Evolutionary conservation across 139 green algal species (phyloP).

Genomic region (Zygnema cylindricum): DNA sequence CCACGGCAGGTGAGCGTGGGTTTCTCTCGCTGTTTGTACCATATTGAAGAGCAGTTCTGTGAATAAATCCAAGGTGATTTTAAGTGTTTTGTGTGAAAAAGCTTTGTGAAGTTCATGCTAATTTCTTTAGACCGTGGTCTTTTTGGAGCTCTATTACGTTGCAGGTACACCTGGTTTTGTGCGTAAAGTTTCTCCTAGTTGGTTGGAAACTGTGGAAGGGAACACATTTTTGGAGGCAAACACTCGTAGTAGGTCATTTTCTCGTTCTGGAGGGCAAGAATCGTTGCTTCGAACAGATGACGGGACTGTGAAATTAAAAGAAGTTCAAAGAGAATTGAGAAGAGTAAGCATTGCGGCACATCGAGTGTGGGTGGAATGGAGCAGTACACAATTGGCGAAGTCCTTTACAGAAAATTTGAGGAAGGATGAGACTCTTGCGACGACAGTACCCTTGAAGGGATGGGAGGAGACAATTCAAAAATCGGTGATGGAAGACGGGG

Average conservation of each 20-base stretch:
- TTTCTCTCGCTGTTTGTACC: no score
- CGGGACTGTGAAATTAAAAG: not conserved
- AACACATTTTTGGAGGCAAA: not conserved
- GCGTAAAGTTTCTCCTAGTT: not conserved
- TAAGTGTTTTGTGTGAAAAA: no score
- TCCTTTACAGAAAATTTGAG: slow-evolving; percentile 17
- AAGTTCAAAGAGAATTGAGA: slow-evolving; percentile 36
- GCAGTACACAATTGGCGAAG: slow-evolving; percentile 52
- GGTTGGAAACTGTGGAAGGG: not conserved
- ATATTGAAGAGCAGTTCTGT: no score
- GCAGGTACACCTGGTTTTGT: not conserved
- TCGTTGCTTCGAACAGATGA: not conserved
- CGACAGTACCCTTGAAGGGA: slow-evolving; percentile 51
- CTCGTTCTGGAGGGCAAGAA: not conserved
- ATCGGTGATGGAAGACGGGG: slow-evolving; percentile 27
- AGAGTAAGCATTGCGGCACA: slow-evolving; percentile 62
- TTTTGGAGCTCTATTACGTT: no score
- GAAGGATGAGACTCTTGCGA: slow-evolving; percentile 46
- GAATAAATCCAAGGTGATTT: no score
- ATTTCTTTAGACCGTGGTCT: no score
- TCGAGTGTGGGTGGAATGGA: slow-evolving; percentile 77
- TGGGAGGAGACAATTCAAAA: slow-evolving; percentile 75
- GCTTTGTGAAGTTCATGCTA: no score
- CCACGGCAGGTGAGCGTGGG: no score
- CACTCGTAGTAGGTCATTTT: not conserved